Conservation (phyloP, 129 eudicot genomes). For the Lactuca sativa region DNA sequence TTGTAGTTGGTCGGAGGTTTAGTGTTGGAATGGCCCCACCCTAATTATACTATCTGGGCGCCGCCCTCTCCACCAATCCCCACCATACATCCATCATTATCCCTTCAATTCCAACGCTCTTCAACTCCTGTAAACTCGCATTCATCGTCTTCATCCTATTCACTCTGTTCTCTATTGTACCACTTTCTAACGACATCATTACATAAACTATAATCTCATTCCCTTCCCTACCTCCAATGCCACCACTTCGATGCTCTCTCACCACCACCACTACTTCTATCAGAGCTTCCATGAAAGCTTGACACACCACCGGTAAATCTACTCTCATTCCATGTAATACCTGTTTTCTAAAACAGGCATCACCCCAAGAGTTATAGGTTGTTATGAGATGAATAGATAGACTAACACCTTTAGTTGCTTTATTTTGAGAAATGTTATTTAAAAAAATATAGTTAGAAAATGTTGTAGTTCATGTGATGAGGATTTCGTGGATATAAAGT, state of each 20-base stretch:
- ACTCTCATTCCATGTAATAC: conserved; percentile 39
- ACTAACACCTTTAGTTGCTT: too few species aligned
- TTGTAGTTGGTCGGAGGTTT: too few species aligned
- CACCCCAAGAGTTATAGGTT: too few species aligned
- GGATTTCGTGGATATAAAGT: too few species aligned
- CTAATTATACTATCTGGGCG: conserved; percentile 80
- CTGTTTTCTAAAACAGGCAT: too few species aligned
- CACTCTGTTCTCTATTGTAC: conserved; percentile 57
- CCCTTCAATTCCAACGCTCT: conserved; percentile 94
- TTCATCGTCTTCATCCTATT: conserved; percentile 87
- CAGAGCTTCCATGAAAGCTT: conserved; percentile 39
- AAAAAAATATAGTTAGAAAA: too few species aligned
- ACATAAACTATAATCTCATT: conserved; percentile 84
- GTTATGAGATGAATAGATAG: too few species aligned
- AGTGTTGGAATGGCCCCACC: conserved; percentile 36
- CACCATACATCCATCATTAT: conserved; percentile 98
- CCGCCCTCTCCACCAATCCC: conserved; percentile 90
- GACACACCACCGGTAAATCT: conserved; percentile 66
- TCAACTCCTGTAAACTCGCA: conserved; percentile 84
- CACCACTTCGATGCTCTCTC: conserved; percentile 26
- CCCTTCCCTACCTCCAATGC: conserved; percentile 18
- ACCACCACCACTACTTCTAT: conserved; percentile 20
- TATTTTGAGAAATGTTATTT: too few species aligned
- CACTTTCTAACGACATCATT: conserved; percentile 85
- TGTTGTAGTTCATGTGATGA: too few species aligned